Percentiles rank a stretch among this genome's conserved stretches.
Conservation (phyloP, 1,284 basidiomycete genomes). For the Ustilago curta region DNA sequence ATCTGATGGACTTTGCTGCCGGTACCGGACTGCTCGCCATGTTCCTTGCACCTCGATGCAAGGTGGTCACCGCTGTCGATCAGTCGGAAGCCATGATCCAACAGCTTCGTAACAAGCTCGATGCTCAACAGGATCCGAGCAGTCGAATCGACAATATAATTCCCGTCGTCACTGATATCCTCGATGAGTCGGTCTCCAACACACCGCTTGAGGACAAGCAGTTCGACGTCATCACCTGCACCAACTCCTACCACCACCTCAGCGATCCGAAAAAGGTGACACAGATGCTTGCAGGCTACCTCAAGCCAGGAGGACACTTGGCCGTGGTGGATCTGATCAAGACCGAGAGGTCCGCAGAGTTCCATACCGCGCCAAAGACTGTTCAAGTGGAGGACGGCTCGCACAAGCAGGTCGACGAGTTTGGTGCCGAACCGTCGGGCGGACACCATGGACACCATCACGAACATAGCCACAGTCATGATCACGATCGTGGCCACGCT, state of each 20-base stretch:
- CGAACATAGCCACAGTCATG: conserved; percentile 11
- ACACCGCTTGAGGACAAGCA: conserved; percentile 14
- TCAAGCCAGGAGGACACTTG: conserved; percentile 43
- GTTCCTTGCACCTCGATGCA: conserved; percentile 38
- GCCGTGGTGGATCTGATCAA: conserved; percentile 45
- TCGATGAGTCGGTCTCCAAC: background rate
- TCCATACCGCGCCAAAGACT: conserved; percentile 23
- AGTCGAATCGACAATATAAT: conserved; percentile 22
- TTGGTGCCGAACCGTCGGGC: conserved; percentile 3
- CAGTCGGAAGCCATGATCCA: conserved; percentile 42
- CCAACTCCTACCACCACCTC: conserved; percentile 50
- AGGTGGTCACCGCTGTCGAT: conserved; percentile 36
- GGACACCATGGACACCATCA: conserved; percentile 13
- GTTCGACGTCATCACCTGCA: conserved; percentile 51
- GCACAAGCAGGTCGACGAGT: conserved; percentile 31
- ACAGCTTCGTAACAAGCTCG: conserved; percentile 41
- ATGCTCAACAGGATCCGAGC: conserved; percentile 11
- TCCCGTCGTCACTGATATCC: conserved; percentile 26
- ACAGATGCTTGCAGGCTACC: conserved; percentile 25
- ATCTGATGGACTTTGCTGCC: conserved; percentile 46
- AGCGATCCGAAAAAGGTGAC: conserved; percentile 36
- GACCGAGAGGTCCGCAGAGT: conserved; percentile 21
- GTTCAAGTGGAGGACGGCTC: conserved; percentile 16
- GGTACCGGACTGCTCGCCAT: conserved; percentile 48
- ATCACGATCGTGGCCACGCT: conserved; percentile 5